phyloP scores from a whole-genome alignment of 2,329 filamentous ascomycete genomes.

The Purpureocillium takamizusanense region DNA sequence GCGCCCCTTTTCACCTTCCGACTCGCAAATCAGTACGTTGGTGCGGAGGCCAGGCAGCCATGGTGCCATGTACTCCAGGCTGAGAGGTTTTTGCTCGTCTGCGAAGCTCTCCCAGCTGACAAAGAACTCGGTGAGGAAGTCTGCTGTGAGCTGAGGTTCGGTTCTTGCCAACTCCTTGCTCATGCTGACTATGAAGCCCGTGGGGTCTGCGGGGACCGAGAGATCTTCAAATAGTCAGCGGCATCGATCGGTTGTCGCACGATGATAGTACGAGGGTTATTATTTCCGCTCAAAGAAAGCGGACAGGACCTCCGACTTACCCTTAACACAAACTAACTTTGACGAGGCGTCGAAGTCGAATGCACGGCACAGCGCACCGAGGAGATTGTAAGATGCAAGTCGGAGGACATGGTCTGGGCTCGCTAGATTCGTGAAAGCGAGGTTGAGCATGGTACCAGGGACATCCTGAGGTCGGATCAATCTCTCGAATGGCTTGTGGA shows the following conservation, averaged over 20 bases:
- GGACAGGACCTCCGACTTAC: constrained; percentile 33
- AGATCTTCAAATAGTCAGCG: constrained; percentile 34
- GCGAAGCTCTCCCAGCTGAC: constrained; percentile 63
- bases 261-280: neutral
- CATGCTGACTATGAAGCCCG: constrained; percentile 55
- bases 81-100: constrained; percentile 57
- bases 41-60: constrained; percentile 56
- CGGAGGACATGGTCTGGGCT: constrained; percentile 52
- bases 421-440: constrained; percentile 57
- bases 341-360: constrained; percentile 58
- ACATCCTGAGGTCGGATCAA: constrained; percentile 63
- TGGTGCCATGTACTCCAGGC: constrained; percentile 60
- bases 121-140: constrained; percentile 66
- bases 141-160: constrained; percentile 58
- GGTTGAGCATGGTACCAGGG: constrained; percentile 58
- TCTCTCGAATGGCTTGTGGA: constrained; percentile 53
- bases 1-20: constrained; percentile 55
- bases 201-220: constrained; percentile 53
- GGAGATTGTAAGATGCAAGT: constrained; percentile 57
- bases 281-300: neutral
- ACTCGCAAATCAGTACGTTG: constrained; percentile 47
- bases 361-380: constrained; percentile 56
- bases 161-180: constrained; percentile 53
- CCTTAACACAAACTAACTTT: constrained; percentile 53
- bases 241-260: neutral